phyloP scores from a whole-genome alignment of 2,329 filamentous ascomycete genomes.

The Arthrinium puccinioides region DNA sequence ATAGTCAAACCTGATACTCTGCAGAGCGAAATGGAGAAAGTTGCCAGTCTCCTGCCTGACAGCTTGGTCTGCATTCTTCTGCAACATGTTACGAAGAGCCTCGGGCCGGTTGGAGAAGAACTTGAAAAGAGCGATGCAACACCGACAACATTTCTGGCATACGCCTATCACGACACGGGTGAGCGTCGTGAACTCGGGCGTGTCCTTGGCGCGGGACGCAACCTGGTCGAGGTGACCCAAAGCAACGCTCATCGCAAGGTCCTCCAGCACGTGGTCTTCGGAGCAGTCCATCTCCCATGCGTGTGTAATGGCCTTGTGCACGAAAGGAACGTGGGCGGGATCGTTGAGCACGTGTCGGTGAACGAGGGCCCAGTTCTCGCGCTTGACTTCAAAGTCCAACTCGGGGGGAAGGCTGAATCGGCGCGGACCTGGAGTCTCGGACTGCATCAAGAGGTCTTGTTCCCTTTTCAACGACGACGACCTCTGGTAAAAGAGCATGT shows the following conservation, averaged over 20 bases:
- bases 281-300: constrained; percentile 47
- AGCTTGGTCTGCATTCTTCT: constrained; percentile 48
- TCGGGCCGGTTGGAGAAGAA: constrained; percentile 52
- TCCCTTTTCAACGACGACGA: constrained; percentile 55
- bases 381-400: constrained; percentile 53
- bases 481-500: constrained; percentile 97
- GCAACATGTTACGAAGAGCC: constrained; percentile 56
- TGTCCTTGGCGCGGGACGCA: constrained; percentile 62
- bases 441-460: constrained; percentile 35
- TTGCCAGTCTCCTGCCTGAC: constrained; percentile 47
- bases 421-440: constrained; percentile 30
- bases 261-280: constrained; percentile 37
- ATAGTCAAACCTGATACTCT: constrained; percentile 40
- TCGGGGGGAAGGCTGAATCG: constrained; percentile 36
- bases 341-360: constrained; percentile 77
- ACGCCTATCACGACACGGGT: constrained; percentile 40
- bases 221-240: constrained; percentile 69
- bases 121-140: constrained; percentile 51
- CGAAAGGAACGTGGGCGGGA: constrained; percentile 59
- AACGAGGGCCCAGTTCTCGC: constrained; percentile 67
- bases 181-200: constrained; percentile 53
- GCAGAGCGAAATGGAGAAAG: constrained; percentile 45
- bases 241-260: constrained; percentile 44
- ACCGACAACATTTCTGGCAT: constrained; percentile 42
- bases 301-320: constrained; percentile 53